Conservation (phyloP, 768 basidiomycete species). For the Sistotremastrum niveocremeum region DNA sequence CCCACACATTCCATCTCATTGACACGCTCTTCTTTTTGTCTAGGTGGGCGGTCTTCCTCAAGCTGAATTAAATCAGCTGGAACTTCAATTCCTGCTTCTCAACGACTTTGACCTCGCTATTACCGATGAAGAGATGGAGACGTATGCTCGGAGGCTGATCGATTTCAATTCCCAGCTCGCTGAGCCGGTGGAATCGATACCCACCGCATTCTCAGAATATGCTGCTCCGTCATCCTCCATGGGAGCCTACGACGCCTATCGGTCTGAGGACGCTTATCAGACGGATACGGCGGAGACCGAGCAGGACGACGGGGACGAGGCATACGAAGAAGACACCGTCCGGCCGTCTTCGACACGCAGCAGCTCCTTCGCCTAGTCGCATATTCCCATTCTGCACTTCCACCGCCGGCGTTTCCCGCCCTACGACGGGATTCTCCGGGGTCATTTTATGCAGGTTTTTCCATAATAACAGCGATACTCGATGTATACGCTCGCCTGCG, state of each 20-base stretch:
- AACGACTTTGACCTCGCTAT: conserved; percentile 93
- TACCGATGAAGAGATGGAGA: conserved; percentile 82
- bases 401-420: too few species aligned
- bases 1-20: conserved; percentile 1
- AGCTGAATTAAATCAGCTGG: conserved; percentile 87
- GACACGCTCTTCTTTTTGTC: neutral
- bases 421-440: too few species aligned
- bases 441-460: too few species aligned
- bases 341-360: too few species aligned
- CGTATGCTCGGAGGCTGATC: conserved; percentile 84
- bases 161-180: conserved; percentile 26
- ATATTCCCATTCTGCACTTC: too few species aligned
- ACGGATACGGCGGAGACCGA: conserved; percentile 1
- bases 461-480: too few species aligned
- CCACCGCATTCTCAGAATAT: neutral
- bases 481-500: too few species aligned
- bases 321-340: too few species aligned
- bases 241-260: neutral
- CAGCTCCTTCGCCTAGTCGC: too few species aligned
- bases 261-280: conserved; percentile 1
- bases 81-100: conserved; percentile 90
- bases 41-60: conserved; percentile 94
- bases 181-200: neutral
- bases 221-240: neutral
- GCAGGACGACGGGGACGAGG: too few species aligned